phyloP scores from a whole-genome alignment of 192 early-diverging fungal species.

The Gonapodya prolifera region DNA sequence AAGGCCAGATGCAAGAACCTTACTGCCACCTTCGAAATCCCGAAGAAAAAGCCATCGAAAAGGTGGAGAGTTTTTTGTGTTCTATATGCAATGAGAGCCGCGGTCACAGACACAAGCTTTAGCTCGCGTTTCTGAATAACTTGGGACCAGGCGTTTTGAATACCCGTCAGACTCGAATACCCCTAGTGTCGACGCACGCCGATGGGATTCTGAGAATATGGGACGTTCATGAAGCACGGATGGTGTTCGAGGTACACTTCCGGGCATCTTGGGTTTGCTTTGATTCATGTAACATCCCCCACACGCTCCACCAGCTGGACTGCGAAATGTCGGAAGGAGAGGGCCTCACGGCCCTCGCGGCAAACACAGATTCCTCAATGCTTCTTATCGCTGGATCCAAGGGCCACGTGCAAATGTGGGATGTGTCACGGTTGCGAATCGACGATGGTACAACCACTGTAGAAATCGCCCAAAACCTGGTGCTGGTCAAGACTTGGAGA shows the following conservation, averaged over 20 bases:
- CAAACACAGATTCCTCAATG: conserved; percentile 22
- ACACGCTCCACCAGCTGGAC: conserved; percentile 19
- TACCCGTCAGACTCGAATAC: conserved; percentile 1
- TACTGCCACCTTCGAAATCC: conserved; percentile 8
- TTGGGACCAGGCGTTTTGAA: neutral
- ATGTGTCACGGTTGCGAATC: neutral
- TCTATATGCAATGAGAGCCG: neutral
- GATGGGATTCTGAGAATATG: conserved; percentile 39
- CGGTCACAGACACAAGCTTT: neutral
- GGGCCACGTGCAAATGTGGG: conserved; percentile 27
- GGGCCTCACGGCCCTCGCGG: conserved; percentile 30
- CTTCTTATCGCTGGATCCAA: conserved; percentile 33
- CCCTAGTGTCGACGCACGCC: conserved; percentile 15
- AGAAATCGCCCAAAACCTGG: neutral
- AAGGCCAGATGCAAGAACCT: conserved; percentile 7
- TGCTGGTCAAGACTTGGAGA: neutral
- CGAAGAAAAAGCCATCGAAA: conserved; percentile 12
- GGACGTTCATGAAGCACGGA: conserved; percentile 31
- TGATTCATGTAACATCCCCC: neutral
- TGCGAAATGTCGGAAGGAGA: conserved; percentile 33
- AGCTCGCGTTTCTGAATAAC: neutral
- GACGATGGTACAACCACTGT: neutral
- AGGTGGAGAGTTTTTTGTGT: conserved; percentile 1
- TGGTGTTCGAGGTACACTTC: conserved; percentile 30
- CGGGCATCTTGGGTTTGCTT: neutral